Base-by-base conservation (phyloP, 768 basidiomycete species). In the Hericium erinaceus region DNA sequence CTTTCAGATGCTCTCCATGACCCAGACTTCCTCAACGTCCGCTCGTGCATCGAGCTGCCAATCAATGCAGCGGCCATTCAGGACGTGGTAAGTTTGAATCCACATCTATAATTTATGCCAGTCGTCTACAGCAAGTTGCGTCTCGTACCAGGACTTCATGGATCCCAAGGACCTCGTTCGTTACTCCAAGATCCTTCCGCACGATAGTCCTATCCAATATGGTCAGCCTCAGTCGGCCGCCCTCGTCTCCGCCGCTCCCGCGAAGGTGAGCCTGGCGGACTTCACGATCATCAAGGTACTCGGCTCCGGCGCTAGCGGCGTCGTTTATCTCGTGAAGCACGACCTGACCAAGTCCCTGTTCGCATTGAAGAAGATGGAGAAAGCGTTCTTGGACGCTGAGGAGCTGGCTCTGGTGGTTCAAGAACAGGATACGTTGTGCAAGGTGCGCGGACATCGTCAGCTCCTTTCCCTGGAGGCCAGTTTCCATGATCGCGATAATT, bases 401-500 rank as follows among this genome's bases (percentile, higher is more conserved):
- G 22, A 24, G 33, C 22, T 46, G 4, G 41, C 15, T 11, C 16
- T 24, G 39, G 22, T 55, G 39, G 12, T 55, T 13, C 33, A 55
- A 22, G 60, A 61, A 48, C 57, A 53, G 57, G 37, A 39, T 22
- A 44, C 54, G 6, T 26, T 58, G 49, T 40, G 54, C n/a, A 28
- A 41, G n/a, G 57, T 58, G 38, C 54, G 38, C 3, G 54, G 57
- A 12, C 40, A 48, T 20, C 8, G 40, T 11, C 41, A 44, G 26
- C 13, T 58, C 24, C 46, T 56, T 18, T 24, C 39, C 40, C 51
- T 61, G 48, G 44, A 56, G 4, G 57, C 54, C 37, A 58, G 57
- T 18, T 61, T 61, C 39, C 55, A 57, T 22, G 57, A 61, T 39
- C 38, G 15, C 7, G 55, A 56, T 15, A 58, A 48, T 39, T 56